Evolutionary conservation across 2,329 filamentous ascomycete genomes (phyloP), one percentile per base, ranked within the genome.

Genomic region (Keithomyces neogunnii): DNA sequence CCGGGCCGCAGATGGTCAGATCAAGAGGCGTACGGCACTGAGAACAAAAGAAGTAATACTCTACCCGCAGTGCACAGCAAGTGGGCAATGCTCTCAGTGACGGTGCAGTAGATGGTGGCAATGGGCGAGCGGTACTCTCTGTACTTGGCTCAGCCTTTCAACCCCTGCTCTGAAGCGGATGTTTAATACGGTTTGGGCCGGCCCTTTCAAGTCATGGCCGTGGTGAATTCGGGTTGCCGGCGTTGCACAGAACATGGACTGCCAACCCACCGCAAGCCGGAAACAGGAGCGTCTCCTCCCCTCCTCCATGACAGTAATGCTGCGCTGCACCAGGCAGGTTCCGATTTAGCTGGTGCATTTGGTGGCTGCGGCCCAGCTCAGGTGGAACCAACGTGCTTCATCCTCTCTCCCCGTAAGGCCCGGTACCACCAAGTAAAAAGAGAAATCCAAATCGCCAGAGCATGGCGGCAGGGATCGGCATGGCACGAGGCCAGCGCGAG

Each of bases 161-260:
- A 38, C 11, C 9, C 31, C 30, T 30, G 48, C 11, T 44, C 32
- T 39, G 38, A 45, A 39, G 30, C 30, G 44, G 35, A 45, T 39
- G 50, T 32, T 19, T 28, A 47, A 45, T 47, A 35, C 47, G 42
- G 32, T 52, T 40, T 48, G 50, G 19, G 36, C 40, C 19, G 19
- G 29, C 35, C 30, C 30, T 36, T 46, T 51, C 36, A 39, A 28
- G 43, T 9, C 28, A 13, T 39, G 38, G 35, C 42, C 38, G 19
- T 33, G 45, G 43, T 8, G 11, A 39, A 26, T 33, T 45, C 32
- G 39, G 42, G 48, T 43, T 26, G 31, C 31, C 30, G 48, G 33
- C n/a, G 19, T 31, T 32, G 32, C 40, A 19, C 40, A 45, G 29
- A 35, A 33, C 36, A 11, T 33, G 38, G 33, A 35, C 36, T 45